phyloP scores from a whole-genome alignment of 2,329 filamentous ascomycete species.

The Fusarium dlaminii region DNA sequence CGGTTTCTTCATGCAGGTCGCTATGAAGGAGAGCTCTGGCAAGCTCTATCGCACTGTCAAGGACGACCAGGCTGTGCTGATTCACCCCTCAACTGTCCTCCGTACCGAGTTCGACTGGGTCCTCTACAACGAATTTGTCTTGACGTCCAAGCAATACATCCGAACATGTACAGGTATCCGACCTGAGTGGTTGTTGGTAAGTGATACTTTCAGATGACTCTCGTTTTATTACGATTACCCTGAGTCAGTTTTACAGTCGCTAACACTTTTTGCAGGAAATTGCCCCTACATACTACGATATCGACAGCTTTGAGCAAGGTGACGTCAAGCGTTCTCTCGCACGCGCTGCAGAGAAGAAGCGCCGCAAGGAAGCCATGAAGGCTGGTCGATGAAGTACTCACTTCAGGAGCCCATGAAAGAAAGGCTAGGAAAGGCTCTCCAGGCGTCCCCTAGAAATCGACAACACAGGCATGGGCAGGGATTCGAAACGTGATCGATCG shows the following conservation, averaged over 20 bases:
- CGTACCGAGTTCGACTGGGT: constrained; percentile 94
- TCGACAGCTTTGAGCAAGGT: constrained; percentile 83
- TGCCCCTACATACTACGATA: constrained; percentile 90
- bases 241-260: neutral
- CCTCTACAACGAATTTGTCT: constrained; percentile 96
- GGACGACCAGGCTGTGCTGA: constrained; percentile 91
- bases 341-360: constrained; percentile 67
- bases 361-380: constrained; percentile 67
- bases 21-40: constrained; percentile 87
- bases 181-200: constrained; percentile 92
- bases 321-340: constrained; percentile 79
- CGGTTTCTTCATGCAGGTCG: constrained; percentile 99
- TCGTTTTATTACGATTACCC: neutral
- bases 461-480: constrained; percentile 1
- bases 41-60: constrained; percentile 97
- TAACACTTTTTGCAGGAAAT: constrained; percentile 73
- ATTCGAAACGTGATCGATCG: constrained; percentile 16
- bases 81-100: constrained; percentile 93
- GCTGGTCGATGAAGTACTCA: constrained; percentile 50
- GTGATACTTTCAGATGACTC: constrained; percentile 43
- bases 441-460: neutral
- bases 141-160: constrained; percentile 98
- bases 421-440: neutral
- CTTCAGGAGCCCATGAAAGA: constrained; percentile 19
- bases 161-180: constrained; percentile 91